A percentile compares a stretch with the other conserved stretches of the same genome.
phyloP scores from a whole-genome alignment of 495 filamentous ascomycete species.

The Staphylotrichum longicolle region DNA sequence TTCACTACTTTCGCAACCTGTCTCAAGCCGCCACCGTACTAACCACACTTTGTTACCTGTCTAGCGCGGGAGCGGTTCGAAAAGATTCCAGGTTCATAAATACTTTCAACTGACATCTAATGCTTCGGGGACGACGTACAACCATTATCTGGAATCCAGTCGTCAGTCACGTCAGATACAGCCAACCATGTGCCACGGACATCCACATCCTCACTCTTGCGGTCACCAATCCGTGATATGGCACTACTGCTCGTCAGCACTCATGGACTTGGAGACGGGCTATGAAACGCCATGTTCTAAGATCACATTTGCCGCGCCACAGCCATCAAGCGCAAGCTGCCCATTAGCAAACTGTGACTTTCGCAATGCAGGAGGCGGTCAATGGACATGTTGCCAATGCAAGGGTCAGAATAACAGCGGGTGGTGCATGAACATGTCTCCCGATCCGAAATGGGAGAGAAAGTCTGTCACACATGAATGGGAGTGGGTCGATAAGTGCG shows the following conservation, averaged over 20 bases:
- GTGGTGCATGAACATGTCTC: constrained; percentile 37
- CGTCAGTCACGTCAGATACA: not conserved
- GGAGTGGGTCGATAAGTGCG: constrained; percentile 41
- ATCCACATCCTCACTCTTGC: constrained; percentile 43
- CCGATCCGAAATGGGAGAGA: constrained; percentile 33
- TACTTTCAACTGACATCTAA: constrained; percentile 4
- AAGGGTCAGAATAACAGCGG: constrained; percentile 41
- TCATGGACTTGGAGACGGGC: constrained; percentile 42
- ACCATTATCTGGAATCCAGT: not conserved
- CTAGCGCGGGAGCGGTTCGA: too few species aligned
- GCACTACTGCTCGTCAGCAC: constrained; percentile 45
- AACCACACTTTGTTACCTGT: too few species aligned
- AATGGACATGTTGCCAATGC: constrained; percentile 46
- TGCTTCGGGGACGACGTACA: constrained; percentile 5
- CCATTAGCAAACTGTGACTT: constrained; percentile 45
- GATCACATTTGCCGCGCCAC: constrained; percentile 38
- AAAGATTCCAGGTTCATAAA: not conserved
- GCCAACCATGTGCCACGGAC: constrained; percentile 44
- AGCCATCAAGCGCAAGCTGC: constrained; percentile 38
- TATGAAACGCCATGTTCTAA: constrained; percentile 44
- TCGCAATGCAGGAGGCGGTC: constrained; percentile 34
- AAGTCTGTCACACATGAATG: constrained; percentile 36
- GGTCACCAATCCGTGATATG: constrained; percentile 45
- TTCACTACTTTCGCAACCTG: too few species aligned
- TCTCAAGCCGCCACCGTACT: too few species aligned